Conservation (phyloP, 164 flowering plant species). For the Vitis labrusca region DNA sequence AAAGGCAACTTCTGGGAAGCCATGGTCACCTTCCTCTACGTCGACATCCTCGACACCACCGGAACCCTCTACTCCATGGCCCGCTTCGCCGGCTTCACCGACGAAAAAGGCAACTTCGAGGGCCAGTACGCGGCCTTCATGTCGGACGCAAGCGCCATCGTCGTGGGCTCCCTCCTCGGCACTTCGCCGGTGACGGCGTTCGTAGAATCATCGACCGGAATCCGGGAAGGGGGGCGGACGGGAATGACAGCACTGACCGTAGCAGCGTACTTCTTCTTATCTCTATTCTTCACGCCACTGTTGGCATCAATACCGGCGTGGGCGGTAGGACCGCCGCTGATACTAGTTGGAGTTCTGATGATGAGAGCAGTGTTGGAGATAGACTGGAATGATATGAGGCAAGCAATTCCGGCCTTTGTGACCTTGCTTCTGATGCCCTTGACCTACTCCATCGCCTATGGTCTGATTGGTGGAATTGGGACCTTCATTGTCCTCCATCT, state of each 20-base stretch:
- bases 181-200: constrained; percentile 90
- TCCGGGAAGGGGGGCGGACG: constrained; percentile 89
- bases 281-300: constrained; percentile 84
- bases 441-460: constrained; percentile 89
- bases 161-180: constrained; percentile 83
- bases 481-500: constrained; percentile 59
- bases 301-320: constrained; percentile 90
- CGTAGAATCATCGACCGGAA: constrained; percentile 87
- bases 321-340: constrained; percentile 96
- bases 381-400: constrained; percentile 80
- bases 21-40: constrained; percentile 76
- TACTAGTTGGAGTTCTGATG: constrained; percentile 90
- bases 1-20: constrained; percentile 79
- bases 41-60: constrained; percentile 84
- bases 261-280: constrained; percentile 62
- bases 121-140: constrained; percentile 96
- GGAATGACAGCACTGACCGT: constrained; percentile 85
- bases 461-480: constrained; percentile 85
- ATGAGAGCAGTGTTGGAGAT: constrained; percentile 87
- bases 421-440: constrained; percentile 80
- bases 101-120: constrained; percentile 68
- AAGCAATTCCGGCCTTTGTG: constrained; percentile 85
- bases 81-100: constrained; percentile 69
- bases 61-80: constrained; percentile 91
- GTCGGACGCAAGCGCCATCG: constrained; percentile 78